Conservation (phyloP, 2,329 filamentous ascomycete genomes). For the Ascomycota sp. region DNA sequence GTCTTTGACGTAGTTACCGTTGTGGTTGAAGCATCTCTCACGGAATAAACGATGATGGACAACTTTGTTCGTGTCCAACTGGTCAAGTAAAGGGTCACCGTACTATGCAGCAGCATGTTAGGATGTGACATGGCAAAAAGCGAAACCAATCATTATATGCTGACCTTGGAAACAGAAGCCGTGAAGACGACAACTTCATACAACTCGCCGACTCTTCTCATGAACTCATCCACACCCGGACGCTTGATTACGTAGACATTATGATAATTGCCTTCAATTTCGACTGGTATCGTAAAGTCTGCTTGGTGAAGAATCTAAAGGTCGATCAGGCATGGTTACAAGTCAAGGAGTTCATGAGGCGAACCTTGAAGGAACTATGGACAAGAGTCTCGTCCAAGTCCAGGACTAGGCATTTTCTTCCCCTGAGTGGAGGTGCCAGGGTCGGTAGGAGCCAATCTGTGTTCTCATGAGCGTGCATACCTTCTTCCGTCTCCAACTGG, state of each 20-base stretch:
- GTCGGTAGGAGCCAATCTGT: slow-evolving; percentile 58
- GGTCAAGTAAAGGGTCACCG: slow-evolving; percentile 83
- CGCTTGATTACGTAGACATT: slow-evolving; percentile 99
- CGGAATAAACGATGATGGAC: slow-evolving; percentile 91
- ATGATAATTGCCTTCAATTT: slow-evolving; percentile 96
- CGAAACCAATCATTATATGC: neutral
- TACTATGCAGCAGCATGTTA: slow-evolving; percentile 32
- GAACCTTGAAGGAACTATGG: slow-evolving; percentile 95
- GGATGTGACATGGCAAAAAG: neutral
- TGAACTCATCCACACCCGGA: slow-evolving; percentile 94
- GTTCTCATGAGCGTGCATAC: slow-evolving; percentile 19
- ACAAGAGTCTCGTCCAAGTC: slow-evolving; percentile 93
- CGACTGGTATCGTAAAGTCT: slow-evolving; percentile 95
- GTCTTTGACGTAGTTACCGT: slow-evolving; percentile 98
- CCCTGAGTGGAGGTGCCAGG: slow-evolving; percentile 54
- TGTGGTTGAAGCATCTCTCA: slow-evolving; percentile 97
- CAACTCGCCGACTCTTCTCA: slow-evolving; percentile 92
- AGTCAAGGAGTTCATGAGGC: slow-evolving; percentile 1
- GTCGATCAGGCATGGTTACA: slow-evolving; percentile 1
- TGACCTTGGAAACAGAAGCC: slow-evolving; percentile 87
- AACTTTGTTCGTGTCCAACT: slow-evolving; percentile 90
- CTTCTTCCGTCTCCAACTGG: slow-evolving; percentile 18
- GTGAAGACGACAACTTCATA: slow-evolving; percentile 98
- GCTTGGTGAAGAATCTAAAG: slow-evolving; percentile 81
- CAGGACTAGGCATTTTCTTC: slow-evolving; percentile 81